Evolutionary conservation across 495 filamentous ascomycete species (phyloP).

Genomic region (Xylaria castorea): DNA sequence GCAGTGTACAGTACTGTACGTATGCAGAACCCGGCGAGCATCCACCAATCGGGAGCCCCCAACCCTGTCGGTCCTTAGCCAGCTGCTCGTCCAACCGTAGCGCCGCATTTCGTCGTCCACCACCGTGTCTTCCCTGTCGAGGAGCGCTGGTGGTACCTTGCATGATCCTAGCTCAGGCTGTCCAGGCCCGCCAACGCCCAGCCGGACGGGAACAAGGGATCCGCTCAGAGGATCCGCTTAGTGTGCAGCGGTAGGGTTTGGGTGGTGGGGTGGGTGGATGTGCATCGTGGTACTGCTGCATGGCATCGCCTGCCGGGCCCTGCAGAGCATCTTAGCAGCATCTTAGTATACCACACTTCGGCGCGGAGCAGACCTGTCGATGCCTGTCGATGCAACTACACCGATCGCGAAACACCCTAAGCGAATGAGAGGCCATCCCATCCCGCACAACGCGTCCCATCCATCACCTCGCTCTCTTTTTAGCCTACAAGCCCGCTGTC

Average conservation of each 20-base stretch:
- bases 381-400: constrained; percentile 21
- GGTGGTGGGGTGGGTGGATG: not conserved
- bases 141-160: constrained; percentile 9
- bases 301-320: constrained; percentile 13
- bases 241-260: constrained; percentile 22
- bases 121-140: not conserved
- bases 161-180: constrained; percentile 25
- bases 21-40: not conserved
- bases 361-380: constrained; percentile 9
- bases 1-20: not conserved
- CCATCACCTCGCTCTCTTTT: constrained; percentile 33
- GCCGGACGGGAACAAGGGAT: constrained; percentile 24
- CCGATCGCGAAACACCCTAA: constrained; percentile 19
- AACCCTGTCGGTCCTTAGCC: not conserved
- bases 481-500: constrained; percentile 15
- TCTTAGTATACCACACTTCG: not conserved
- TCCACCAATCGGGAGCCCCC: constrained; percentile 2
- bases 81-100: constrained; percentile 11
- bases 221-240: constrained; percentile 27
- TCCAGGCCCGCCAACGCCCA: constrained; percentile 3
- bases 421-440: constrained; percentile 11
- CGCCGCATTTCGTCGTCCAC: not conserved
- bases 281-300: constrained; percentile 16
- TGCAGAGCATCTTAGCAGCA: constrained; percentile 10
- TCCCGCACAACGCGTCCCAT: constrained; percentile 31